Conservation (phyloP, 805 yeast genomes). For the Isabelozyma rhagii region DNA sequence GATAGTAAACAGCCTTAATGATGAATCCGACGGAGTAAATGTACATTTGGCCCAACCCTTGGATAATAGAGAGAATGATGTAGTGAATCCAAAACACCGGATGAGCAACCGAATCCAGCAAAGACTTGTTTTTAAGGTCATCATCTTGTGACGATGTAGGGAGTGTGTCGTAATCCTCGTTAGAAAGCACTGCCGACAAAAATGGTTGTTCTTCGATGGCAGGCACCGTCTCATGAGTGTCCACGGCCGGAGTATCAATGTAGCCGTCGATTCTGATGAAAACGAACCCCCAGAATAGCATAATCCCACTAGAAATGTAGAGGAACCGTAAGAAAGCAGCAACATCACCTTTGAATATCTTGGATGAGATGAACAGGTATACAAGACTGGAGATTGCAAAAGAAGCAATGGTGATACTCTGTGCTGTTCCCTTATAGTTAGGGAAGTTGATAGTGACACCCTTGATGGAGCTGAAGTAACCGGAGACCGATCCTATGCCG, state of each 20-base stretch:
- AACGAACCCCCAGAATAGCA: conserved; percentile 25
- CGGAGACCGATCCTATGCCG: conserved; percentile 31
- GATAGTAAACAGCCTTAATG: conserved; percentile 24
- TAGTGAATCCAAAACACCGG: conserved; percentile 33
- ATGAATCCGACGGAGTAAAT: conserved; percentile 32
- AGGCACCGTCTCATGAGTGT: conserved; percentile 3
- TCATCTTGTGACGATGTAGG: not conserved
- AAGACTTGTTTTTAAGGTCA: conserved; percentile 12
- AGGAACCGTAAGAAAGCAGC: conserved; percentile 20
- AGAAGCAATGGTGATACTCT: conserved; percentile 33
- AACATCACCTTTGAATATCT: conserved; percentile 18
- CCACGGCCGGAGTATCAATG: conserved; percentile 8
- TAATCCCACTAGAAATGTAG: conserved; percentile 17
- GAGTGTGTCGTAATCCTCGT: not conserved
- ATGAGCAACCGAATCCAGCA: conserved; percentile 20
- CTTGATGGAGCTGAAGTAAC: conserved; percentile 31
- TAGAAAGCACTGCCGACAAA: not conserved
- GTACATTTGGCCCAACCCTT: conserved; percentile 38
- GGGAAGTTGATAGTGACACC: conserved; percentile 34
- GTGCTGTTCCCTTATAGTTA: conserved; percentile 30
- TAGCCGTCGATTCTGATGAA: conserved; percentile 29
- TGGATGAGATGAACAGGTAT: conserved; percentile 18
- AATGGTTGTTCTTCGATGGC: conserved; percentile 3
- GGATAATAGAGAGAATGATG: conserved; percentile 25
- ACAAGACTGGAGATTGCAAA: conserved; percentile 33